Evolutionary conservation across 257 asterid species (phyloP).

Genomic region (Buddleja alternifolia): DNA sequence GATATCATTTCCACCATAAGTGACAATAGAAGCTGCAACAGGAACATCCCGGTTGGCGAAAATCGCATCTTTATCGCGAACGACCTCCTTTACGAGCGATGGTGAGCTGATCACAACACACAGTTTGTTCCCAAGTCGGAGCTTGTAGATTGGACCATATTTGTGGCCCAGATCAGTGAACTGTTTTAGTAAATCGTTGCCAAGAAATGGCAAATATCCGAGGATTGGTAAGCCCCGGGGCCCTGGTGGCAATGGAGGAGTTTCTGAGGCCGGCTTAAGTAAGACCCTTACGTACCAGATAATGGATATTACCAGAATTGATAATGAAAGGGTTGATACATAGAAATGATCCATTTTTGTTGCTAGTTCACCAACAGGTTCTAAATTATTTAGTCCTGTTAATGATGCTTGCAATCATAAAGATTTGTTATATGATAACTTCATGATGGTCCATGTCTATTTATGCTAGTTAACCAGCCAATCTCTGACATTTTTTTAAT

Average conservation of each 20-base stretch:
- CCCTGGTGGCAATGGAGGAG: constrained; percentile 42
- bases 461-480: constrained; percentile 35
- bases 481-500: constrained; percentile 38
- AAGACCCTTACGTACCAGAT: constrained; percentile 1
- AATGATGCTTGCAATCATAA: no score
- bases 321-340: no score
- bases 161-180: constrained; percentile 33
- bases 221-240: constrained; percentile 45
- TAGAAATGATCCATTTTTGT: no score
- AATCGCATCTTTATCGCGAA: constrained; percentile 40
- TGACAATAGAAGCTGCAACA: constrained; percentile 18
- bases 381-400: no score
- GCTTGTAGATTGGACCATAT: no score
- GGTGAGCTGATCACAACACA: constrained; percentile 39
- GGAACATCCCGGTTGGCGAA: constrained; percentile 44
- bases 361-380: no score
- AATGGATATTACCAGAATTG: background rate
- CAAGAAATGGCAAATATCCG: constrained; percentile 46
- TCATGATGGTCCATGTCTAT: no score
- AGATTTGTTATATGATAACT: no score
- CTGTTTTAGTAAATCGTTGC: constrained; percentile 32
- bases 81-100: constrained; percentile 32
- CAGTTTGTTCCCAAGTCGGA: no score
- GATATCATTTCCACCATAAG: background rate
- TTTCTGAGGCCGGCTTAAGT: background rate